phyloP scores from a whole-genome alignment of 2,329 filamentous ascomycete genomes.

The Emmonsia crescens region DNA sequence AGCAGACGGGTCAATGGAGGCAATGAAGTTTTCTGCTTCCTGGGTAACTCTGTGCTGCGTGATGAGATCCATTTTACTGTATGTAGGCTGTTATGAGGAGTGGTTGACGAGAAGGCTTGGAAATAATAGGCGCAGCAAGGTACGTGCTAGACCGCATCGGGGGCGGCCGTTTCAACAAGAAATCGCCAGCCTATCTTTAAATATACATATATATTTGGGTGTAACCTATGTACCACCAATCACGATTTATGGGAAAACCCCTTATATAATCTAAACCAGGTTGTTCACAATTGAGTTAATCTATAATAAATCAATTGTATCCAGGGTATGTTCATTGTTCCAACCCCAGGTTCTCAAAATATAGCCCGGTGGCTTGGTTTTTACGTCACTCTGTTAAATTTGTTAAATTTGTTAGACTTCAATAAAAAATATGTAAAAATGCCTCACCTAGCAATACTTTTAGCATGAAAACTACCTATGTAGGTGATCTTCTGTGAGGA shows the following conservation, averaged over 20 bases:
- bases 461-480: neutral
- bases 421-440: neutral
- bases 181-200: too few relatives aligned
- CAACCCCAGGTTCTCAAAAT: neutral
- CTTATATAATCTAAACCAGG: neutral
- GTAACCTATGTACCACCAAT: neutral
- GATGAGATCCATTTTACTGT: constrained; percentile 8
- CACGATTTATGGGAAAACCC: neutral
- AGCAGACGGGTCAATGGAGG: constrained; percentile 4
- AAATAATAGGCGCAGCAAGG: too few relatives aligned
- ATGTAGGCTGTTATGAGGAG: too few relatives aligned
- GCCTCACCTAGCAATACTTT: neutral
- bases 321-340: neutral
- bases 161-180: too few relatives aligned
- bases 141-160: too few relatives aligned
- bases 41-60: constrained; percentile 4
- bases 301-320: neutral
- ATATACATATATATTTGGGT: neutral
- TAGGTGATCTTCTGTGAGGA: neutral
- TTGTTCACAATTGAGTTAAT: neutral
- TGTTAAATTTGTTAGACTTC: too few relatives aligned
- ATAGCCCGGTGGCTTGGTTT: neutral
- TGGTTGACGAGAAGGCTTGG: too few relatives aligned
- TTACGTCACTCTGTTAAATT: neutral
- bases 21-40: constrained; percentile 1